Evolutionary conservation across 2,329 filamentous ascomycete species (phyloP), one percentile per base, ranked within the genome.

Genomic region (Colletotrichum caudatum): DNA sequence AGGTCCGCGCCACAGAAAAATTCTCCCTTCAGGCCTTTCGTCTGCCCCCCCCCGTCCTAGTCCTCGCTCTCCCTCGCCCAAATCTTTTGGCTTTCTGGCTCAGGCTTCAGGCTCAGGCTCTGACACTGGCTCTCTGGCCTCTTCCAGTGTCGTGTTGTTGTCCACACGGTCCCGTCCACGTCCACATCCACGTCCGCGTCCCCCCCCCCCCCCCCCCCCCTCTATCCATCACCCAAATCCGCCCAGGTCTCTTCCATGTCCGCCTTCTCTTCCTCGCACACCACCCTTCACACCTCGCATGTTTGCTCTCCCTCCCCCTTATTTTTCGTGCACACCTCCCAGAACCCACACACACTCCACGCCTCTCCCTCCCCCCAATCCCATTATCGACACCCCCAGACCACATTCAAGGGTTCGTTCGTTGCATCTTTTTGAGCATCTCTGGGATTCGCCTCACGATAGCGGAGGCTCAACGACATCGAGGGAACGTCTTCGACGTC

Each of bases 381-480:
- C 77, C 79, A 81, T 82, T 82, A 82, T 81, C 80, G 81, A 82
- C 80, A 82, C 80, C 79, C 80, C 80, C 80, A 72, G 66, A 71
- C 72, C 64, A 69, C 72, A 72, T 66, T 70, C 73, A 71, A 74
- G 71, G 73, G 73, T 71, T 74, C 68, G 73, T 74, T 72, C 59
- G 56, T 73, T 71, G 71, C 66, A 70, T 72, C 70, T 62, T 72
- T 72, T 67, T 44, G 57, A 50, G 58, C 71, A 73, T 72, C 71
- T 68, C 59, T 63, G 53, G 54, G 69, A 69, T 71, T 69, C 59
- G 69, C 39, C 39, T 71, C 58, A 71, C 59, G 69, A 71, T 69
- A 71, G 69, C 69, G 65, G 69, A 71, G 69, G 69, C 69, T 71
- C 59, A 44, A 69, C 46, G 23, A 60, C 71, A 23, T 50, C 68